phyloP scores from a whole-genome alignment of 441 rosid genomes.

The Erysimum cheiri region DNA sequence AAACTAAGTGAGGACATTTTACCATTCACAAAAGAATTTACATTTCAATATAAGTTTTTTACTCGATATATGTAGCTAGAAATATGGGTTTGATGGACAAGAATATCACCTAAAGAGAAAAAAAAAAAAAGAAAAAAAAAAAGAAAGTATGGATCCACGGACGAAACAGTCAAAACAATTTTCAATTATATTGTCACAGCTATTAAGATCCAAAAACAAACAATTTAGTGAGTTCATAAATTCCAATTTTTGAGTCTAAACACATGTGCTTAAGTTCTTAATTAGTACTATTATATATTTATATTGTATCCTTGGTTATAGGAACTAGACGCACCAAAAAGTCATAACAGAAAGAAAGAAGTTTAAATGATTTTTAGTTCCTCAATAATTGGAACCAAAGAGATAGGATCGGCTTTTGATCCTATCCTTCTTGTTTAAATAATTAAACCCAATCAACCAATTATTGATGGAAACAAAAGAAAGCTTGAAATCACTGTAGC shows the following conservation, averaged over 20 bases:
- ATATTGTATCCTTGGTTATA: conserved; percentile 36
- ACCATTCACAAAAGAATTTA: neutral
- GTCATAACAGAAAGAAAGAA: conserved; percentile 24
- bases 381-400: conserved; percentile 49
- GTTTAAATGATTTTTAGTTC: conserved; percentile 32
- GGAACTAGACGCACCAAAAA: conserved; percentile 38
- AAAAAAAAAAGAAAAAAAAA: neutral
- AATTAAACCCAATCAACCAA: conserved; percentile 30
- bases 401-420: conserved; percentile 46
- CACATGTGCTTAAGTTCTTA: conserved; percentile 30
- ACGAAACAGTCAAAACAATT: conserved; percentile 10
- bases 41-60: neutral
- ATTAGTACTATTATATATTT: no score
- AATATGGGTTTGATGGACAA: neutral
- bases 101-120: neutral
- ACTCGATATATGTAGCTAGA: neutral
- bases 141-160: conserved; percentile 2
- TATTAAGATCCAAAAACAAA: conserved; percentile 6
- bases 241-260: conserved; percentile 21
- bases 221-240: neutral
- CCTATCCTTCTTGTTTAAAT: conserved; percentile 42
- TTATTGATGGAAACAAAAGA: conserved; percentile 30
- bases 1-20: neutral
- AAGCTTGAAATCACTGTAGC: conserved; percentile 10
- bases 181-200: conserved; percentile 9